Evolutionary conservation across 345 rosid genomes (phyloP), one percentile per base, ranked within the genome.

Genomic region (Geranium brycei): DNA sequence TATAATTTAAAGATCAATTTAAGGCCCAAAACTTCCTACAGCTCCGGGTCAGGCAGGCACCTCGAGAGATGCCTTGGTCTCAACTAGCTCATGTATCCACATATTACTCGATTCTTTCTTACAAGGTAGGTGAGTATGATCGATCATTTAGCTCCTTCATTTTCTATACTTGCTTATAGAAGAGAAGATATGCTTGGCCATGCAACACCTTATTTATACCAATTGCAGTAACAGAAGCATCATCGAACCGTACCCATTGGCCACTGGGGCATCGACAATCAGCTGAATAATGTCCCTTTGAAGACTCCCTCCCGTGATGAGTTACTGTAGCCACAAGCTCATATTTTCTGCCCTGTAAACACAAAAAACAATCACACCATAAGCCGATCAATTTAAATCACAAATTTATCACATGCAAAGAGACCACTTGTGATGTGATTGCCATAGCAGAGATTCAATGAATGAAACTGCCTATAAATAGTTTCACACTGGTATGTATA

Each of bases 251-350:
- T n/a, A 93, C 75, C 99, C 97, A 90, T 61, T 83, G 91, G 63
- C 81, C 76, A 56, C 83, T 85, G 47, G 76, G 74, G 51, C 78
- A 72, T 5, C 87, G 80, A 8, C 85, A 89, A 77, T 93, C 99
- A 1, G 99, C 80, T 1, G 96, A 90, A 57, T 93, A 93, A 75
- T 93, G 97, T 35, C 97, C 99, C 80, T 87, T 90, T 0, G 96
- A 90, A 3, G 96, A 92, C 53, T 90, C 96, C 71, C 89, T 72
- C 62, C 99, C 99, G 32, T 88, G 97, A 79, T 93, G 99, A 28
- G 97, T 90, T 51, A 93, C 63, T 0, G 99, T 88, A 4, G 96
- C 97, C 62, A 90, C 89, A 61, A 93, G 99, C 75, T 90, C 91
- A 66, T 93, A 90, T 66, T 76, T 93, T 59, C 90, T 80, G 18